A percentile compares a stretch with the other conserved stretches of the same genome.
Evolutionary conservation across 495 filamentous ascomycete species (phyloP).

Genomic region (Tricharina praecox): DNA sequence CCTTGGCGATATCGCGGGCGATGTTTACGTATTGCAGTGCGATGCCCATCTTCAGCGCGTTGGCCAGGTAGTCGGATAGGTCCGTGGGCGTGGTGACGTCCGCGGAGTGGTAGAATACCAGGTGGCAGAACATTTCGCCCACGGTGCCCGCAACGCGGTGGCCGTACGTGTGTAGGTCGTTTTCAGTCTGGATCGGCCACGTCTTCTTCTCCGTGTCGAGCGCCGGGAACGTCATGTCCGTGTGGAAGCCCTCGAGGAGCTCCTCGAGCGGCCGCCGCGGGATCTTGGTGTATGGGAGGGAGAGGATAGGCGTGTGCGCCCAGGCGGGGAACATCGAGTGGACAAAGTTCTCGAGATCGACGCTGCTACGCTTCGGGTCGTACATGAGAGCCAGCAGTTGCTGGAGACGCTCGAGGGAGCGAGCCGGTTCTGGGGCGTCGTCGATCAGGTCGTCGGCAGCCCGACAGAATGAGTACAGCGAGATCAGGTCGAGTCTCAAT

Average conservation of each 20-base stretch:
- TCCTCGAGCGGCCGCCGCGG: conserved; percentile 38
- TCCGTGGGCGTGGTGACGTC: conserved; percentile 16
- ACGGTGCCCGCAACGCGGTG: conserved; percentile 49
- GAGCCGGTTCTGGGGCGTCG: conserved; percentile 31
- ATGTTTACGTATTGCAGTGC: conserved; percentile 58
- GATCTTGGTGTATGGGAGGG: conserved; percentile 39
- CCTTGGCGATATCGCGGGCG: conserved; percentile 46
- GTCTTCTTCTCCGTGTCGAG: no score
- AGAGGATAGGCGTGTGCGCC: conserved; percentile 33
- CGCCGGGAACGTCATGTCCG: conserved; percentile 38
- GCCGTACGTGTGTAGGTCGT: conserved; percentile 41
- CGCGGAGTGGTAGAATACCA: conserved; percentile 40
- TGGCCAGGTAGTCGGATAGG: conserved; percentile 27
- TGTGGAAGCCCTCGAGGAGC: conserved; percentile 44
- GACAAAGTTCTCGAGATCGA: conserved; percentile 27
- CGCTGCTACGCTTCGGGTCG: conserved; percentile 6
- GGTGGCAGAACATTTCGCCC: conserved; percentile 43
- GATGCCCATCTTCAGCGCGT: conserved; percentile 45
- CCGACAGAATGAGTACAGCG: conserved; percentile 54
- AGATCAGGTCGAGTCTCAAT: conserved; percentile 46
- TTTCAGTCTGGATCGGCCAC: conserved; percentile 41
- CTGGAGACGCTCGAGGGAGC: conserved; percentile 35
- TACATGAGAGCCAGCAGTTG: conserved; percentile 35
- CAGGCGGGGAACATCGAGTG: conserved; percentile 32
- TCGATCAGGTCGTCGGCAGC: conserved; percentile 55